Percentiles rank a stretch among this genome's conserved stretches.
Evolutionary conservation across 768 basidiomycete species (phyloP).

Genomic region (Leccinum rimulosum): DNA sequence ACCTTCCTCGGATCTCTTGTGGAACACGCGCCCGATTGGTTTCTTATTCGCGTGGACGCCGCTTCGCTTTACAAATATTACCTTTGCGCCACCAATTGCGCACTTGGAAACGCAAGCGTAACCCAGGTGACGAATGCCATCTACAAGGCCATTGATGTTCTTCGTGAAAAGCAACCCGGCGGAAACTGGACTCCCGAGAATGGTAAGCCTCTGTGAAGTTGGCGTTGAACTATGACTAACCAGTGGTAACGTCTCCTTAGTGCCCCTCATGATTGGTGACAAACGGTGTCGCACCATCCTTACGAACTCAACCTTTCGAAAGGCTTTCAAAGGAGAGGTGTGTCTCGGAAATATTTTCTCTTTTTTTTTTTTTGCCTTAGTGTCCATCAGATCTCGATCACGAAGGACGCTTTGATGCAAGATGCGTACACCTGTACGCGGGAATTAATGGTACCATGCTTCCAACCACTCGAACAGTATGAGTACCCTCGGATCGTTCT

Average conservation of each 20-base stretch:
- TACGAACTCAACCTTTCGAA: not conserved
- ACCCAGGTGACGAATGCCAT: too few species aligned
- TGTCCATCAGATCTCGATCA: not conserved
- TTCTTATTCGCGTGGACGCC: too few species aligned
- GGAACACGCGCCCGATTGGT: not conserved
- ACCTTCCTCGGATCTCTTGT: not conserved
- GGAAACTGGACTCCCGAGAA: not conserved
- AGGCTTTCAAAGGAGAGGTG: not conserved
- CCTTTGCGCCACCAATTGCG: too few species aligned
- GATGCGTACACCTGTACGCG: not conserved
- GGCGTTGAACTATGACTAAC: not conserved
- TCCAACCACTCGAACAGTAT: not conserved
- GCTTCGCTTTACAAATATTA: too few species aligned
- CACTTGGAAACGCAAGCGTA: too few species aligned
- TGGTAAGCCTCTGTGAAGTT: not conserved
- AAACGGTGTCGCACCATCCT: not conserved
- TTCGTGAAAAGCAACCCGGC: too few species aligned
- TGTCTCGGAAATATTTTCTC: not conserved
- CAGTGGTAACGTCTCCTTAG: not conserved
- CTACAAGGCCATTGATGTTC: too few species aligned
- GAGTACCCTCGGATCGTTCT: not conserved
- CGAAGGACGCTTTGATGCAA: not conserved
- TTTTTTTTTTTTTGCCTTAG: not conserved
- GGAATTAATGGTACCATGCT: not conserved
- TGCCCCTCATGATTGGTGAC: not conserved